Base-by-base conservation (phyloP, 1,139 yeast species). In the Blastobotrys aristatus region DNA sequence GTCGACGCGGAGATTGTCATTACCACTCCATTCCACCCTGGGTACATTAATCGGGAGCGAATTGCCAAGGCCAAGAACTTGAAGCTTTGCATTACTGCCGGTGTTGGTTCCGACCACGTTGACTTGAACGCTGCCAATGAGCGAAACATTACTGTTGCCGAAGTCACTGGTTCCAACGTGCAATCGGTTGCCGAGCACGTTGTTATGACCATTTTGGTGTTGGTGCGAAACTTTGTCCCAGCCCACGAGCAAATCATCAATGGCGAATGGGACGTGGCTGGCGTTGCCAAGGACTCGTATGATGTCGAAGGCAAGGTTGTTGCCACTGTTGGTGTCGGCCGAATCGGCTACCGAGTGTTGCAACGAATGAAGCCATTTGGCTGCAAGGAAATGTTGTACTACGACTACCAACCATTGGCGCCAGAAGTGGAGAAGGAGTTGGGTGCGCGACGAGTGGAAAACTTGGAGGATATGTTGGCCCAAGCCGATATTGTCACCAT, bases 1-100 rank as follows among this genome's bases (percentile, higher is more conserved):
- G 77, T 72, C 43, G 88, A 80, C 52, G 84, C 90, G 4, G 94
- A 85, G 57, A 71, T 85, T 48, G 76, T 85, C 60, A 84, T 85
- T 67, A 81, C 92, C 46, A 84, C 92, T 22, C 95, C 95, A 3
- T 85, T 85, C 74, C 87, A 77, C 70, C 95, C 95, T 7, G 94
- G 84, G 30, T 85, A 85, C 67, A 72, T 85, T 62, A 79, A 83
- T 46, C 71, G 72, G 51, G 82, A 79, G 58, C 74, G 94, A 59
- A 74, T 85, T 55, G 80, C 69, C 45, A 77, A 78, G 62, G 92
- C 94, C 43, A 81, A 82, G 62, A 84, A 84, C 53, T 75, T 85
- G 67, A 84, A 84, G 70, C 64, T 82, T 50, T 74, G 84, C 54
- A 72, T 84, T 58, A 85, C 92, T 46, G 94, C 94, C 7, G 95